Evolutionary conservation across 306 rosid species (phyloP).

Genomic region (Castanea sativa): DNA sequence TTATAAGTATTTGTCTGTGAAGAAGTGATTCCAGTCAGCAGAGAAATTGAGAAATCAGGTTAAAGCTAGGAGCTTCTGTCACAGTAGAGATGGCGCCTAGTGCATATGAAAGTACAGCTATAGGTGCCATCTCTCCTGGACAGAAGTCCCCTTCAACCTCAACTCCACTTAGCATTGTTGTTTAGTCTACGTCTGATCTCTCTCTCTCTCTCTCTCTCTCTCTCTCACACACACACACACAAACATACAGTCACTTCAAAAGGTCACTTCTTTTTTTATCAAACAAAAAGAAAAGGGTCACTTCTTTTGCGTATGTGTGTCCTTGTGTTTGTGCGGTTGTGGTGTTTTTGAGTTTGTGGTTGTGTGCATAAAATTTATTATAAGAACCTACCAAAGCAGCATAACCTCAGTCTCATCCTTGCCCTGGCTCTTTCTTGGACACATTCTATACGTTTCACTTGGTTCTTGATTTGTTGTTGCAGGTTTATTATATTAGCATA

Average conservation of each 20-base stretch:
- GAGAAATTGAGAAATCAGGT: neutral
- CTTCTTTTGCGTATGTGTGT: neutral
- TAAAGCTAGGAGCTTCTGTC: constrained; percentile 26
- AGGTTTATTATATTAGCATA: neutral
- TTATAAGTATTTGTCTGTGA: no score
- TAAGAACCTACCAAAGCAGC: neutral
- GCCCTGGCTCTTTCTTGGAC: neutral
- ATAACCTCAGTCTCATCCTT: neutral
- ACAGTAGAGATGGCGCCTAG: constrained; percentile 27
- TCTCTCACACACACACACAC: neutral
- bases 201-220: neutral
- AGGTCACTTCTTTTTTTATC: neutral
- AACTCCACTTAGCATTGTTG: neutral
- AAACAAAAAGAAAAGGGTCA: neutral
- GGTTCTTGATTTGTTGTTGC: neutral
- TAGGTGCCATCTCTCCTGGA: neutral
- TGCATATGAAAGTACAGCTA: neutral
- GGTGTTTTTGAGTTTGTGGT: neutral
- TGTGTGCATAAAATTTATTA: neutral
- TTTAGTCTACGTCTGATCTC: neutral
- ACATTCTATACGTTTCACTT: neutral
- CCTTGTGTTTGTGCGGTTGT: neutral
- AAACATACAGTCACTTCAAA: neutral
- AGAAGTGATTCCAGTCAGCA: neutral
- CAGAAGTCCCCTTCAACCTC: neutral